Evolutionary conservation across 345 rosid species (phyloP).

Genomic region (Acer saccharum): DNA sequence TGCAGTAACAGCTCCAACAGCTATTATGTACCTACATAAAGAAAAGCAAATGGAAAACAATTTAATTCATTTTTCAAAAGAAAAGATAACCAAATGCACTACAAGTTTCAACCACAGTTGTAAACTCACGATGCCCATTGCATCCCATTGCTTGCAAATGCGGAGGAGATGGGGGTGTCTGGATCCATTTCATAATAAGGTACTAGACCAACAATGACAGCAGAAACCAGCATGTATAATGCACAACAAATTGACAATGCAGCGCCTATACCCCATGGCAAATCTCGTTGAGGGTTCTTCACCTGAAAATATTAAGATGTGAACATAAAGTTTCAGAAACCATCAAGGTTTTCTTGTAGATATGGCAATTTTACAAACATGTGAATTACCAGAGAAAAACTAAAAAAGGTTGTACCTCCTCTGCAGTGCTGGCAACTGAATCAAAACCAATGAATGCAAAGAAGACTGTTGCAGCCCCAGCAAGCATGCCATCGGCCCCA

Average conservation of each 20-base stretch:
- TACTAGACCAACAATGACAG: conserved; percentile 88
- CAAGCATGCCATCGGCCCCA: conserved; percentile 96
- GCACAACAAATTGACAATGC: conserved; percentile 86
- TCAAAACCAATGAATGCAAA: conserved; percentile 97
- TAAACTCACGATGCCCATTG: conserved; percentile 95
- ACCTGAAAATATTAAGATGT: conserved; percentile 52
- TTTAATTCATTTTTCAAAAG: not conserved
- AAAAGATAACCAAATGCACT: not conserved
- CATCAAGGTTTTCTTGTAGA: conserved; percentile 7
- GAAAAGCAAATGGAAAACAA: conserved; percentile 1
- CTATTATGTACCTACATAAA: conserved; percentile 66
- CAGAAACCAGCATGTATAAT: conserved; percentile 90
- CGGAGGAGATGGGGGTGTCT: conserved; percentile 97
- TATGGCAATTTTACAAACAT: conserved; percentile 16
- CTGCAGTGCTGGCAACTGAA: conserved; percentile 97
- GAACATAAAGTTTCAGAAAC: conserved; percentile 8
- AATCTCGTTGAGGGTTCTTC: conserved; percentile 94
- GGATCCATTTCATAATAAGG: conserved; percentile 97
- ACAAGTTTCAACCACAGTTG: not conserved
- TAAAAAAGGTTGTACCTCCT: conserved; percentile 62
- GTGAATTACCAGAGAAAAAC: not conserved
- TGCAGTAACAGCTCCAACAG: conserved; percentile 91
- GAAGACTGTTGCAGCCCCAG: conserved; percentile 96
- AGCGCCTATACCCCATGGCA: conserved; percentile 89
- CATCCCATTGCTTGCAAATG: conserved; percentile 88